phyloP scores from a whole-genome alignment of 2,329 filamentous ascomycete genomes.

The Escovopsis weberi region DNA sequence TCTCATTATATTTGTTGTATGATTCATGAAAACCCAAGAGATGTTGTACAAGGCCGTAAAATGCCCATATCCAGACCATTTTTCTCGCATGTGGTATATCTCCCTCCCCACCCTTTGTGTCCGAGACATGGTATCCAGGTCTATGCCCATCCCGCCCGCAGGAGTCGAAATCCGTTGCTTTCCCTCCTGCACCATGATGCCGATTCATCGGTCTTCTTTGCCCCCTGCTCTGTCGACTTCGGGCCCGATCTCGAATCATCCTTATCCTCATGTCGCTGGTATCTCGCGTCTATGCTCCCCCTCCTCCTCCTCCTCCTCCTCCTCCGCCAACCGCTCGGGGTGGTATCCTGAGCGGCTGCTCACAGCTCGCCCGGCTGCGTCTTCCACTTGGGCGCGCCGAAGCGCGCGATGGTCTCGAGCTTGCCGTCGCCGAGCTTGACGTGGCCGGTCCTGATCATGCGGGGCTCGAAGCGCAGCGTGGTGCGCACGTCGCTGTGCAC shows the following conservation, averaged over 20 bases:
- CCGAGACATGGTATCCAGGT: neutral
- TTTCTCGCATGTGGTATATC: neutral
- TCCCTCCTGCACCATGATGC: neutral
- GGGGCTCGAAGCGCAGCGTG: constrained; percentile 71
- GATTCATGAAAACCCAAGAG: too few relatives aligned
- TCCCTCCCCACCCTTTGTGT: neutral
- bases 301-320: too few relatives aligned
- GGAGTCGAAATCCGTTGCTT: neutral
- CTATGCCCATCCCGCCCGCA: neutral
- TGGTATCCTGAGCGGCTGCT: too few relatives aligned
- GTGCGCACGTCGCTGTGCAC: constrained; percentile 62
- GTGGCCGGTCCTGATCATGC: constrained; percentile 75
- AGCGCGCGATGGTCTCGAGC: constrained; percentile 34
- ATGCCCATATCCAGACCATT: neutral
- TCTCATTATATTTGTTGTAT: too few relatives aligned
- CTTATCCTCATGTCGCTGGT: neutral
- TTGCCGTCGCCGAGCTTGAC: constrained; percentile 67
- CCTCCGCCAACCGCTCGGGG: too few relatives aligned
- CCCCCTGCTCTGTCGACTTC: neutral
- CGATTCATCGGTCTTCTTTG: neutral
- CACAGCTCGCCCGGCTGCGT: constrained; percentile 19
- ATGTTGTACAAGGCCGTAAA: neutral
- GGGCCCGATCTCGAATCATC: neutral
- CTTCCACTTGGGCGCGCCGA: constrained; percentile 37
- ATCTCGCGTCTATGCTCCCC: too few relatives aligned